Base-by-base conservation (phyloP, 2,329 filamentous ascomycete species). In the Xylariaceae sp. region DNA sequence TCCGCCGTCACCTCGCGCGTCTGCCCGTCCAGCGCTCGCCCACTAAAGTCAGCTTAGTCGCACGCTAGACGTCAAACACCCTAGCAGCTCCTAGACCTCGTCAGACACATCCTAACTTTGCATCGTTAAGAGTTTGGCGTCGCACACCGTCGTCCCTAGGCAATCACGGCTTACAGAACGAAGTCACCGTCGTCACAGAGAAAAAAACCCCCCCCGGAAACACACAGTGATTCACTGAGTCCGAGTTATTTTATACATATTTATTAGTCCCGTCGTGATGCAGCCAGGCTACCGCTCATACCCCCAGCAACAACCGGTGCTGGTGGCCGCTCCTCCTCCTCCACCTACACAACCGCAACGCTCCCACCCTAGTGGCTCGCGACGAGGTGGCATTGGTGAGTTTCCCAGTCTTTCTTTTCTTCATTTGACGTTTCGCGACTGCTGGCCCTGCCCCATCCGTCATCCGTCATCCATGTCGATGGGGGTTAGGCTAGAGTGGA, bases 301-400 rank as follows among this genome's bases (percentile, higher is more conserved):
- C 71, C 75, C 77, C 69, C 79, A 67, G 60, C 70, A 80, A 66
- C 80, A 80, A 71, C 74, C 75, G 66, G 11, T 63, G 56, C 53
- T 58, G 48, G 57, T 57, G 54, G 37, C 37, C 23, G 23, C 23
- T 30, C 23, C 23, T 30, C 23, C 23, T 30, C 23, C 23, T 30
- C 23, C 23, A 30, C 23, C 23, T 30, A 30, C 23, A 30, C 74
- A 78, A 66, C 80, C 79, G 69, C 74, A 80, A 64, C 75, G 77
- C 64, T 75, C 78, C 65, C 80, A 81, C 73, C 70, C 74, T 62
- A 70, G 75, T 57, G 77, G 76, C 62, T 78, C 76, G 69, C 77
- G 80, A 64, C 78, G 80, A 66, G 79, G 79, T 66, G 80, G 79
- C 65, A 82, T 82, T 70, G 80, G 80, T 82, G 75, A 64, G 75